Evolutionary conservation across 805 yeast genomes (phyloP).

Genomic region (Yamadazyma nakazawae): DNA sequence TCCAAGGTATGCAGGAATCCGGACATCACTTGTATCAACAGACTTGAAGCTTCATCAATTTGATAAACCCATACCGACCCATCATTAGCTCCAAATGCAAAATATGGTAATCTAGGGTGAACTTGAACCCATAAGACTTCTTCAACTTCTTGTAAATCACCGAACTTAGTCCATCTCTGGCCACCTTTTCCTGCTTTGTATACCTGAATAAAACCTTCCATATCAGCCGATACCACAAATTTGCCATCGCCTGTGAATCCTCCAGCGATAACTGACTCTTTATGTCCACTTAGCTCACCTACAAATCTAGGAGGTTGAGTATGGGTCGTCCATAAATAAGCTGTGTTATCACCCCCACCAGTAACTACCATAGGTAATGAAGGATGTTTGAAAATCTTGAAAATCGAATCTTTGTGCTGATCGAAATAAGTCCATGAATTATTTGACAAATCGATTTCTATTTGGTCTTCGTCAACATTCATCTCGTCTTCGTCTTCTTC

Average conservation of each 20-base stretch:
- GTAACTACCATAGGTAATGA: constrained; percentile 78
- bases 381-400: constrained; percentile 81
- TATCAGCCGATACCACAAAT: constrained; percentile 84
- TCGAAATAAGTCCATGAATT: constrained; percentile 90
- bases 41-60: constrained; percentile 45
- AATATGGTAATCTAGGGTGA: constrained; percentile 76
- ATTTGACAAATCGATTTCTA: constrained; percentile 84
- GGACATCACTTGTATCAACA: constrained; percentile 67
- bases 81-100: constrained; percentile 89
- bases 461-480: constrained; percentile 27
- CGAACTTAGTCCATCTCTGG: constrained; percentile 72
- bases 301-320: constrained; percentile 79
- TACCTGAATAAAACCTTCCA: constrained; percentile 82
- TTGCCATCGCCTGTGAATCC: constrained; percentile 82
- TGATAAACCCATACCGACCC: constrained; percentile 95
- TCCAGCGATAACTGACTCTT: constrained; percentile 83
- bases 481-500: constrained; percentile 32
- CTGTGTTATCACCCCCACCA: constrained; percentile 94
- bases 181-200: constrained; percentile 73
- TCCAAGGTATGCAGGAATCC: constrained; percentile 81
- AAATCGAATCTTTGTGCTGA: constrained; percentile 83
- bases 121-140: constrained; percentile 81
- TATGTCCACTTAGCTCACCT: constrained; percentile 73
- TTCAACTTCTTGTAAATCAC: constrained; percentile 79
- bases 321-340: constrained; percentile 90